Percentiles rank a stretch among this genome's conserved stretches.
Conservation (phyloP, 2,329 filamentous ascomycete species). For the Alternaria metachromatica region DNA sequence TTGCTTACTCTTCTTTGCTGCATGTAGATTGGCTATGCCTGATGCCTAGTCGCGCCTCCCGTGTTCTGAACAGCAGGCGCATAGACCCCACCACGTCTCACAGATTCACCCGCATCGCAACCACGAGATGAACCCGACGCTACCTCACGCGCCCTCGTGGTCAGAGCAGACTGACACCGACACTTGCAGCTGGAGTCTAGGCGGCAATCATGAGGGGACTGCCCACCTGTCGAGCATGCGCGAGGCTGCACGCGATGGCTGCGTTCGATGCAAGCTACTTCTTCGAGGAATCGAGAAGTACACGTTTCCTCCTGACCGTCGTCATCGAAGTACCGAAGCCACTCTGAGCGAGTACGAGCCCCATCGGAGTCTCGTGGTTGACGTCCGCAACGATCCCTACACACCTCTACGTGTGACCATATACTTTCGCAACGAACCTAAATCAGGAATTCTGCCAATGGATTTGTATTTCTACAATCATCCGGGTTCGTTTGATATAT, state of each 20-base stretch:
- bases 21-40: background rate
- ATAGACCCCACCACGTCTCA: background rate
- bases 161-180: rapidly evolving
- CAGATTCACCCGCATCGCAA: rapidly evolving
- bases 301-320: background rate
- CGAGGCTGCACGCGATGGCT: background rate
- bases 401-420: rapidly evolving
- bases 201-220: background rate
- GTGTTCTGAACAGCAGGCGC: background rate
- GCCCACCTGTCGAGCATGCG: background rate
- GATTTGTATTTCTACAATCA: too few species aligned
- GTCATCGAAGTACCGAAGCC: background rate
- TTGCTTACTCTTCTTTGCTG: background rate
- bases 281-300: background rate
- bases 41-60: too few species aligned
- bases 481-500: too few species aligned
- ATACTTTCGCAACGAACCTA: too few species aligned
- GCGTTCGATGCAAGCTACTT: background rate
- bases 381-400: background rate
- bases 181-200: background rate
- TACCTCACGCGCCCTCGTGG: background rate
- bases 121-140: background rate
- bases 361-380: background rate
- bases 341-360: background rate
- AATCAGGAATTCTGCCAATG: background rate